Percentiles rank a stretch among this genome's conserved stretches.
These are phyloP conservation scores for Coemansia sp. DNA, from an alignment of 192 early-diverging fungal species.

Conservation along the genomic window DNA sequence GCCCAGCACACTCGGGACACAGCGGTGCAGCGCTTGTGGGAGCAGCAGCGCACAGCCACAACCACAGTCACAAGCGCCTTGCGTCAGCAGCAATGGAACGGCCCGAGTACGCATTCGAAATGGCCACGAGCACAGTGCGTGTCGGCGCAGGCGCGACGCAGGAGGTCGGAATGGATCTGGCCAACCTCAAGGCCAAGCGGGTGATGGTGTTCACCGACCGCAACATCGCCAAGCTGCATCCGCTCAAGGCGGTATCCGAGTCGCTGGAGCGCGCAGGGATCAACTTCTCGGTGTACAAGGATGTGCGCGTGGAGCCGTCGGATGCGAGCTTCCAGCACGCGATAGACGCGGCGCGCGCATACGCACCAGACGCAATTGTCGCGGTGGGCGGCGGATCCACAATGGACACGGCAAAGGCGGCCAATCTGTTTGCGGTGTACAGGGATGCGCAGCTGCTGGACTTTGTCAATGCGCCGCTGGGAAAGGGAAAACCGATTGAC, in stretches of 20 bases:
- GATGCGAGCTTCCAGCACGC: constrained; percentile 81
- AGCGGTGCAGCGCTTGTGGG: constrained; percentile 5
- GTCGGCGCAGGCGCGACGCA: constrained; percentile 81
- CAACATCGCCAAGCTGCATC: constrained; percentile 72
- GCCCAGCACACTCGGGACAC: constrained; percentile 42
- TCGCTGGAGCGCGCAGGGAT: constrained; percentile 72
- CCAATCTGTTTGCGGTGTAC: constrained; percentile 82
- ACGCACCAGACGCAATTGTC: constrained; percentile 80
- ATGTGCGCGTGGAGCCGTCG: constrained; percentile 82
- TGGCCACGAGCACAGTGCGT: constrained; percentile 88
- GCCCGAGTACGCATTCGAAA: constrained; percentile 77
- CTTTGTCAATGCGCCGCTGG: constrained; percentile 93
- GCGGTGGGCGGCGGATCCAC: constrained; percentile 91
- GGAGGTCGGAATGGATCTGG: constrained; percentile 85
- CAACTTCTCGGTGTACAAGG: constrained; percentile 72
- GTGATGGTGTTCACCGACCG: constrained; percentile 84
- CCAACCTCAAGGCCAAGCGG: constrained; percentile 77
- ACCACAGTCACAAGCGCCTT: constrained; percentile 17
- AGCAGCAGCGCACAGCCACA: constrained; percentile 15
- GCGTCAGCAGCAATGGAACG: constrained; percentile 26
- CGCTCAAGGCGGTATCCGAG: constrained; percentile 72
- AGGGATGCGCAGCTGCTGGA: constrained; percentile 83
- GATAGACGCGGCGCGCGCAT: constrained; percentile 73
- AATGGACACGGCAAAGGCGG: constrained; percentile 91
- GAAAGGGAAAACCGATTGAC: constrained; percentile 75